phyloP scores from a whole-genome alignment of 768 basidiomycete genomes.

The Suillus alpinus region DNA sequence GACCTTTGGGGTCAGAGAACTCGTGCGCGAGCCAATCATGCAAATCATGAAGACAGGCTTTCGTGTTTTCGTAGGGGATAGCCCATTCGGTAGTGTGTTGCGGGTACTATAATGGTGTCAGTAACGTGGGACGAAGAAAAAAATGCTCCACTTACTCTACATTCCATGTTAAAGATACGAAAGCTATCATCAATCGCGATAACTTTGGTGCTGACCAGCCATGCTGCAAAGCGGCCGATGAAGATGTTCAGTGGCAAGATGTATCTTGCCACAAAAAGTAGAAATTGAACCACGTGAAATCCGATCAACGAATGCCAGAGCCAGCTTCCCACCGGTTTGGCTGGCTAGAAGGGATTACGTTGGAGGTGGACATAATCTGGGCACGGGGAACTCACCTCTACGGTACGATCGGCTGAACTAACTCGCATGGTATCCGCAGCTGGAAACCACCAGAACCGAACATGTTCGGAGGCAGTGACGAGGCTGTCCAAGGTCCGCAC shows the following conservation, averaged over 20 bases:
- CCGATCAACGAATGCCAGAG: constrained; percentile 71
- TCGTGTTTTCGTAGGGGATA: constrained; percentile 68
- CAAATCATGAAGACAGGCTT: constrained; percentile 68
- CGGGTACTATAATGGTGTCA: constrained; percentile 54
- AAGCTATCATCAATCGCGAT: constrained; percentile 75
- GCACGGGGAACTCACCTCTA: constrained; percentile 54
- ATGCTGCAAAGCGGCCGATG: constrained; percentile 62
- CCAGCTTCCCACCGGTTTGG: constrained; percentile 53
- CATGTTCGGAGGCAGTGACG: constrained; percentile 73
- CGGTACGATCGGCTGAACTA: constrained; percentile 71
- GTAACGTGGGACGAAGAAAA: constrained; percentile 5
- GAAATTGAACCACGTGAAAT: constrained; percentile 77
- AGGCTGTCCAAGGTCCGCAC: constrained; percentile 54
- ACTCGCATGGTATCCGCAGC: constrained; percentile 69
- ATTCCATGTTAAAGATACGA: constrained; percentile 90
- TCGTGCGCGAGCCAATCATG: constrained; percentile 70
- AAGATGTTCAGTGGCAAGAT: constrained; percentile 59
- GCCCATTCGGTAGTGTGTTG: constrained; percentile 98
- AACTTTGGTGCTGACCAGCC: constrained; percentile 57
- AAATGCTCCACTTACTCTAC: constrained; percentile 61
- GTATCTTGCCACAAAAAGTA: constrained; percentile 76
- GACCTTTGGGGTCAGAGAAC: constrained; percentile 61
- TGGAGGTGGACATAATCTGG: constrained; percentile 10
- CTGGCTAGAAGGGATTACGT: constrained; percentile 40
- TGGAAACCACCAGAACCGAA: constrained; percentile 96